These are phyloP conservation scores for Hirsutella rhossiliensis DNA, from an alignment of 2,329 filamentous ascomycete species.

Conservation along the genomic window DNA sequence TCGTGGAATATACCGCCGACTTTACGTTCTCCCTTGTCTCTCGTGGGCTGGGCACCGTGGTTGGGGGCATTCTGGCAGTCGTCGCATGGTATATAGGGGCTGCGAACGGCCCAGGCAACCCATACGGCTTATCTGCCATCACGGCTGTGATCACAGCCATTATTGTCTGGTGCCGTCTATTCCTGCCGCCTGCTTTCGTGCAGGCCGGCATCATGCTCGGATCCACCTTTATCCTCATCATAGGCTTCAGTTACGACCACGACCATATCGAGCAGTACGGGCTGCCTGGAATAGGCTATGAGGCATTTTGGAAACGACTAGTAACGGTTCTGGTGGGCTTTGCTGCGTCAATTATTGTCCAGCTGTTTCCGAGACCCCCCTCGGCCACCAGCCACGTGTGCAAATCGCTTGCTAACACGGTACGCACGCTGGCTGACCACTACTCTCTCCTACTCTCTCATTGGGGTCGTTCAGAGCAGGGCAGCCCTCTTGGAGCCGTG, in stretches of 20 bases:
- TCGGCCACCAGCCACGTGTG: conserved; percentile 31
- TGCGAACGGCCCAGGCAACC: conserved; percentile 32
- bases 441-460: conserved; percentile 35
- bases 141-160: conserved; percentile 24
- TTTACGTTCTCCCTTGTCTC: conserved; percentile 32
- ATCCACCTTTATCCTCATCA: conserved; percentile 27
- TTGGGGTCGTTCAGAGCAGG: conserved; percentile 21
- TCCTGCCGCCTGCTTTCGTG: conserved; percentile 14
- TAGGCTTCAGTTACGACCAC: conserved; percentile 35
- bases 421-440: conserved; percentile 32
- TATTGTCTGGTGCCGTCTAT: conserved; percentile 23
- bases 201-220: conserved; percentile 19
- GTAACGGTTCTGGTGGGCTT: conserved; percentile 32
- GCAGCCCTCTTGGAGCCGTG: conserved; percentile 16
- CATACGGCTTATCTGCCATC: conserved; percentile 35
- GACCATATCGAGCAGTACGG: conserved; percentile 30
- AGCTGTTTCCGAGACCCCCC: conserved; percentile 32
- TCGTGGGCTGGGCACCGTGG: conserved; percentile 28
- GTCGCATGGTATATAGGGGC: conserved; percentile 39
- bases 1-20: conserved; percentile 37
- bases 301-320: conserved; percentile 34
- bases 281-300: conserved; percentile 32
- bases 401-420: conserved; percentile 29
- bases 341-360: conserved; percentile 27
- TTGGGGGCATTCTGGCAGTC: conserved; percentile 34